Evolutionary conservation across 23 red algal genomes (phyloP).

Genomic region (Gracilariopsis chorda): DNA sequence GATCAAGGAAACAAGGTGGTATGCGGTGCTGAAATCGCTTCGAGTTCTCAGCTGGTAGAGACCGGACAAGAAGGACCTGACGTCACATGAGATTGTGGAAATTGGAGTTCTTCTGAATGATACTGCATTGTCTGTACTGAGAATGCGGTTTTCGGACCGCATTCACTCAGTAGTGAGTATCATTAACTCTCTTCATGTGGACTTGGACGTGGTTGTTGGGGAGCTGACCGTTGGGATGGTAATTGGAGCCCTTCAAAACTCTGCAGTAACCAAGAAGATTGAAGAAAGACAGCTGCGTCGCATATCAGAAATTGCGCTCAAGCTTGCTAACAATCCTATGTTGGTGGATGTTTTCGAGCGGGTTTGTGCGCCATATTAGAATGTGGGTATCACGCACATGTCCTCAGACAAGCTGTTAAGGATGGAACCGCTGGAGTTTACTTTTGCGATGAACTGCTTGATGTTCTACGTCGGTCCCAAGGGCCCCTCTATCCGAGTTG

Average conservation of each 20-base stretch:
- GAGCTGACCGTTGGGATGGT: neutral
- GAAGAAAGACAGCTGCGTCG: neutral
- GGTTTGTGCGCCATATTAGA: neutral
- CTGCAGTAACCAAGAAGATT: neutral
- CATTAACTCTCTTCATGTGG: neutral
- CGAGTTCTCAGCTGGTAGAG: neutral
- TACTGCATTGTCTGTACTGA: neutral
- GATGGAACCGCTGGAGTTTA: neutral
- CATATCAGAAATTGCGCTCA: neutral
- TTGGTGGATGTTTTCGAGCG: neutral
- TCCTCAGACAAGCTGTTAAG: neutral
- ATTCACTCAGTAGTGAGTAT: neutral
- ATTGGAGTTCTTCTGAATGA: neutral
- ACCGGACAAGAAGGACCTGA: neutral
- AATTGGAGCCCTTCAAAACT: neutral
- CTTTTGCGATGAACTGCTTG: neutral
- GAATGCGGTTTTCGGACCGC: neutral
- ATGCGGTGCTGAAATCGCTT: too few species aligned
- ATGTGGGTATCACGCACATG: neutral
- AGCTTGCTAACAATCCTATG: neutral
- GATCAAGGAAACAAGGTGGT: too few species aligned
- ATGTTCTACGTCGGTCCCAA: too few species aligned
- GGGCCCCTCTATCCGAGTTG: too few species aligned
- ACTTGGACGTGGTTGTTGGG: neutral
- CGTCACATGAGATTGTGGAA: neutral